Conservation (phyloP, 1,284 basidiomycete species). For the Cryptococcus sp. region DNA sequence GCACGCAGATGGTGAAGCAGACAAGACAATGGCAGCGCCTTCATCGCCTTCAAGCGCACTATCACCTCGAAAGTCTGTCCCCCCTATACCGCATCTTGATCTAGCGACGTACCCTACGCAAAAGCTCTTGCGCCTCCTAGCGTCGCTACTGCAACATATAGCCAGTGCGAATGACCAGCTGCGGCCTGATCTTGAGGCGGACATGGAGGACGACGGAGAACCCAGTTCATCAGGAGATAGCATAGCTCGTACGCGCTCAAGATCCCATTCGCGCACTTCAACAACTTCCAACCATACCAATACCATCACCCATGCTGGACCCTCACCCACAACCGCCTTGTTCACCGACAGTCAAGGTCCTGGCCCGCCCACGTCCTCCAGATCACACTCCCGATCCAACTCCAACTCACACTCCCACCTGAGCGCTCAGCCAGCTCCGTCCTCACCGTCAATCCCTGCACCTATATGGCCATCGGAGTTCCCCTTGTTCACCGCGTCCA, state of each 20-base stretch:
- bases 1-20: background rate
- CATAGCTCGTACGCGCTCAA: constrained; percentile 3
- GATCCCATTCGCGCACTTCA: constrained; percentile 18
- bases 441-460: constrained; percentile 6
- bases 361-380: background rate
- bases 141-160: constrained; percentile 85
- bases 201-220: constrained; percentile 15
- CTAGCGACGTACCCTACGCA: constrained; percentile 60
- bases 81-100: constrained; percentile 54
- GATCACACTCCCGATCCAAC: constrained; percentile 18
- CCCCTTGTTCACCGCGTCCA: constrained; percentile 70
- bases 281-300: constrained; percentile 5
- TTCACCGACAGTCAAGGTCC: constrained; percentile 24
- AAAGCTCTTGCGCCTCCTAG: constrained; percentile 82
- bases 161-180: constrained; percentile 81
- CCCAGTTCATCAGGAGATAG: constrained; percentile 2
- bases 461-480: constrained; percentile 44
- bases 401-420: background rate
- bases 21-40: constrained; percentile 3
- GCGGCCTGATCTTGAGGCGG: constrained; percentile 41
- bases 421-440: background rate
- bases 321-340: constrained; percentile 44
- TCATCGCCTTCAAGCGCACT: constrained; percentile 23
- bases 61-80: constrained; percentile 16
- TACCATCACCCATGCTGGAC: constrained; percentile 10